Percentiles rank a stretch among this genome's conserved stretches.
Evolutionary conservation across 192 early-diverging fungal species (phyloP).

Genomic region (Linnemannia exigua): DNA sequence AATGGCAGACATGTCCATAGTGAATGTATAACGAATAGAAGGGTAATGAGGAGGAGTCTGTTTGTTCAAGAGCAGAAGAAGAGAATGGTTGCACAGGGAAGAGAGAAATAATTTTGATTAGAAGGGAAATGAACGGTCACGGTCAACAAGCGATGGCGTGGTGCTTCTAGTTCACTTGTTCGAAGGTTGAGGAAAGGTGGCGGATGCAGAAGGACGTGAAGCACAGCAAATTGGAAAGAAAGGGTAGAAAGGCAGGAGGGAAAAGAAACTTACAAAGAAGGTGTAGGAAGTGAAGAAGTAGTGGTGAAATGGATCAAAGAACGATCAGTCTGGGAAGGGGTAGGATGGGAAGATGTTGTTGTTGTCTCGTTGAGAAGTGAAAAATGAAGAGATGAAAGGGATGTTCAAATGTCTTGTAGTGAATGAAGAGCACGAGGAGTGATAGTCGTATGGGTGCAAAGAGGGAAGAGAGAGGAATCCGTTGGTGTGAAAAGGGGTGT

Average conservation of each 20-base stretch:
- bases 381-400: background rate
- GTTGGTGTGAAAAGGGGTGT: background rate
- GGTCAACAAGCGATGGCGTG: no score
- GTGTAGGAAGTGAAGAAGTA: background rate
- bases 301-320: background rate
- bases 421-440: background rate
- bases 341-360: background rate
- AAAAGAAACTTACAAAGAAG: background rate
- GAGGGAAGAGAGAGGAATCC: conserved; percentile 6
- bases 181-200: background rate
- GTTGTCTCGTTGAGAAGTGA: background rate
- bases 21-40: background rate
- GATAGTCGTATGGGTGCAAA: background rate
- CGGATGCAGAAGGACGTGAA: background rate
- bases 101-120: background rate
- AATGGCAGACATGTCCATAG: conserved; percentile 51
- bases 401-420: background rate
- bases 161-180: no score
- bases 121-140: background rate
- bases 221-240: background rate
- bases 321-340: conserved; percentile 1
- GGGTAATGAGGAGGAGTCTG: background rate
- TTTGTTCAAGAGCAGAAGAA: background rate
- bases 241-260: background rate
- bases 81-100: background rate